phyloP scores from a whole-genome alignment of 78 protist species.

The Acrasis kona region DNA sequence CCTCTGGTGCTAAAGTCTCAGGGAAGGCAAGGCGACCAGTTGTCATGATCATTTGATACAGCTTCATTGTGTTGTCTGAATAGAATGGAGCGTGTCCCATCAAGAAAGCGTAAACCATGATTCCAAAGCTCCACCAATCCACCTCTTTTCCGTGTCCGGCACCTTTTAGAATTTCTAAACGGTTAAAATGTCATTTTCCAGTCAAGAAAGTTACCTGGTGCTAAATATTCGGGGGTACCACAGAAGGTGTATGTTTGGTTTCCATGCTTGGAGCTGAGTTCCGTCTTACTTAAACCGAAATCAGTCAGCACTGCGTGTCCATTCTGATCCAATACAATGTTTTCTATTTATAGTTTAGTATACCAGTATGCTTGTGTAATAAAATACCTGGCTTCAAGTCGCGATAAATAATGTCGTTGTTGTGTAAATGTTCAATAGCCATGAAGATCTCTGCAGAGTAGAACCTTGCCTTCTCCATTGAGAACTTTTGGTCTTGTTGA shows the following conservation, averaged over 20 bases:
- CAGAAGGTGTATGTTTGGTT: conserved; percentile 74
- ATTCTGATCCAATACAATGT: conserved; percentile 30
- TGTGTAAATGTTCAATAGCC: conserved; percentile 78
- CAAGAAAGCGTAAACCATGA: conserved; percentile 72
- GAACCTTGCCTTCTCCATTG: conserved; percentile 46
- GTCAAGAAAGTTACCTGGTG: too few relatives aligned
- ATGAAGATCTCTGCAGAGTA: conserved; percentile 68
- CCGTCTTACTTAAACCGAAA: conserved; percentile 21
- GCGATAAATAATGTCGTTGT: not conserved
- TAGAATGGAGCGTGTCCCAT: conserved; percentile 78
- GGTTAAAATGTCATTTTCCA: too few relatives aligned
- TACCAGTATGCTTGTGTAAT: too few relatives aligned
- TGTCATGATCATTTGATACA: conserved; percentile 49
- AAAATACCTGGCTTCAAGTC: conserved; percentile 1
- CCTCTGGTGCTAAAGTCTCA: not conserved
- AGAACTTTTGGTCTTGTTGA: conserved; percentile 38
- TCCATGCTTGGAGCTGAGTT: not conserved
- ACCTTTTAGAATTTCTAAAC: conserved; percentile 12
- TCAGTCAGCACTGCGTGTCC: conserved; percentile 26
- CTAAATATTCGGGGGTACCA: conserved; percentile 91
- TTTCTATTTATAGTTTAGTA: too few relatives aligned
- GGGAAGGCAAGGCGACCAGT: conserved; percentile 24
- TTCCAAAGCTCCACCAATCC: conserved; percentile 28
- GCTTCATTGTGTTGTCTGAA: conserved; percentile 32
- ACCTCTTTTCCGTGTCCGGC: conserved; percentile 22